Percentiles rank a stretch among this genome's conserved stretches.
Evolutionary conservation across 805 yeast genomes (phyloP).

Genomic region (Debaryomyces prosopidis): DNA sequence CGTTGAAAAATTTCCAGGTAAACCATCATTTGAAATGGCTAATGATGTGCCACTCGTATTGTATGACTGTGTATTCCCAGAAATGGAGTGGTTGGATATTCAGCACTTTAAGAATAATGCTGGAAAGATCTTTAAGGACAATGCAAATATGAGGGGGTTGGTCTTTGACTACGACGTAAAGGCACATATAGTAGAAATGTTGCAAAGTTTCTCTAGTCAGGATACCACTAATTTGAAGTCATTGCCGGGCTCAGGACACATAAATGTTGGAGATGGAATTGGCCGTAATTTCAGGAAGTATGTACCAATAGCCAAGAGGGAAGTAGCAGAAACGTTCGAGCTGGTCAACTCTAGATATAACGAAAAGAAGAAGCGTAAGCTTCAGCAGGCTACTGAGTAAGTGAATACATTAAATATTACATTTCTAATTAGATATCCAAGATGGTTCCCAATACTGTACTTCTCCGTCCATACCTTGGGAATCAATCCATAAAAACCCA

Average conservation of each 20-base stretch:
- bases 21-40: conserved; percentile 87
- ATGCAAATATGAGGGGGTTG: conserved; percentile 46
- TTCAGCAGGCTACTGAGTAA: background rate
- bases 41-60: conserved; percentile 83
- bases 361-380: conserved; percentile 34
- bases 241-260: conserved; percentile 21
- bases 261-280: conserved; percentile 77
- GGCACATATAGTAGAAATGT: conserved; percentile 49
- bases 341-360: conserved; percentile 65
- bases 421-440: conserved; percentile 47
- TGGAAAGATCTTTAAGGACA: conserved; percentile 40
- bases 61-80: conserved; percentile 78
- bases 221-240: conserved; percentile 15
- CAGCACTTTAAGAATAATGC: conserved; percentile 26
- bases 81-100: conserved; percentile 63
- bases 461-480: conserved; percentile 43
- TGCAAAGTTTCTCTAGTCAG: conserved; percentile 37
- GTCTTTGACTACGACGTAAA: conserved; percentile 61
- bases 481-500: conserved; percentile 87
- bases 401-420: background rate
- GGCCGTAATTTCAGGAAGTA: conserved; percentile 63
- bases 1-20: conserved; percentile 53
- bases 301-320: conserved; percentile 57
- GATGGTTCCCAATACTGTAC: conserved; percentile 71
- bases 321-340: conserved; percentile 63